Evolutionary conservation across 352 stramenopile species (phyloP).

Genomic region (Pythium guiyangense): DNA sequence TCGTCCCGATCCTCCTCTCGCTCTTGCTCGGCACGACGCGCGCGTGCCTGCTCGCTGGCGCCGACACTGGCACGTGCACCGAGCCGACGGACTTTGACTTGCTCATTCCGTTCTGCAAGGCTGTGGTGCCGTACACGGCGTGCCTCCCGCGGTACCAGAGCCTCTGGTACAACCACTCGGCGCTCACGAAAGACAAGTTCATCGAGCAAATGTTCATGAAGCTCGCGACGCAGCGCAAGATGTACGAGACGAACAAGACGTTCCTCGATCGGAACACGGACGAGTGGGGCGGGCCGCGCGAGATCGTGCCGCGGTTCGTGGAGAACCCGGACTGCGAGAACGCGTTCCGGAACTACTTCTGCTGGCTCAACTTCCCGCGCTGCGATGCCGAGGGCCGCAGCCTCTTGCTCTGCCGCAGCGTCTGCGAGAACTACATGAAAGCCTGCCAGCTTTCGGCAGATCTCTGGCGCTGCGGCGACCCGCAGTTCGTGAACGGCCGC

Average conservation of each 20-base stretch:
- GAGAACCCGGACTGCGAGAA: slow-evolving; percentile 88
- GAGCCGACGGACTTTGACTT: slow-evolving; percentile 59
- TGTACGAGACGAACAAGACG: slow-evolving; percentile 61
- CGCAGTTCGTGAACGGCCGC: slow-evolving; percentile 66
- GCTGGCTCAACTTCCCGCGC: slow-evolving; percentile 90
- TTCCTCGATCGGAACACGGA: slow-evolving; percentile 54
- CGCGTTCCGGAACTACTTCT: slow-evolving; percentile 89
- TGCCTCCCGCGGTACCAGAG: slow-evolving; percentile 68
- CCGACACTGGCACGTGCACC: slow-evolving; percentile 60
- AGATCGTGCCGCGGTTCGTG: slow-evolving; percentile 72
- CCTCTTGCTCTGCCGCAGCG: slow-evolving; percentile 82
- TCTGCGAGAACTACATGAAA: slow-evolving; percentile 90
- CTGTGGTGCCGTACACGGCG: slow-evolving; percentile 66
- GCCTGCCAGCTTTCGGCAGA: slow-evolving; percentile 79
- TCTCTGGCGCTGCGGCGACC: slow-evolving; percentile 84
- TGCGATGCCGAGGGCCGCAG: slow-evolving; percentile 82
- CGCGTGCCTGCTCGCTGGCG: slow-evolving; percentile 40
- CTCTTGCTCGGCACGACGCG: background rate
- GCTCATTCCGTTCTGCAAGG: slow-evolving; percentile 65
- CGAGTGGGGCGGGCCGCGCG: slow-evolving; percentile 54
- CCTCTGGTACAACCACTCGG: slow-evolving; percentile 76
- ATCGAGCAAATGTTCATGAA: slow-evolving; percentile 64
- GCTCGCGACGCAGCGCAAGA: slow-evolving; percentile 48
- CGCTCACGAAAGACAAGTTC: slow-evolving; percentile 69
- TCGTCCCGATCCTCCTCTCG: background rate